Evolutionary conservation across 2,329 filamentous ascomycete species (phyloP).

Genomic region (Xylogone sp.): DNA sequence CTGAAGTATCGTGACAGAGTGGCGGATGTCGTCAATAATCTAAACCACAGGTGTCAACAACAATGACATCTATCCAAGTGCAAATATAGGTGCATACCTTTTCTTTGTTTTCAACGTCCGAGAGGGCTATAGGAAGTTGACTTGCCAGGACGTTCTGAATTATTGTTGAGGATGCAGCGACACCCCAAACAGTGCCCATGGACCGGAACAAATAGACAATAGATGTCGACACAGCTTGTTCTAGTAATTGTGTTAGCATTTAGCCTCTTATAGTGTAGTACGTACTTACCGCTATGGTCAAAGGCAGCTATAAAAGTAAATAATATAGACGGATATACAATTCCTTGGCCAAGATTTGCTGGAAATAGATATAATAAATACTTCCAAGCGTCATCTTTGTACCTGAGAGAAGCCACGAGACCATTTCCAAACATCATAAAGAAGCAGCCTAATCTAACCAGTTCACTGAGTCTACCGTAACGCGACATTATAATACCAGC

Average conservation of each 20-base stretch:
- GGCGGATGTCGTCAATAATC: slow-evolving; percentile 59
- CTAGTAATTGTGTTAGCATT: too few species aligned
- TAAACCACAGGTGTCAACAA: slow-evolving; percentile 27
- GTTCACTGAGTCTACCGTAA: slow-evolving; percentile 46
- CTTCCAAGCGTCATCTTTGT: slow-evolving; percentile 48
- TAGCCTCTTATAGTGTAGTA: too few species aligned
- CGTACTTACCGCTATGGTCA: slow-evolving; percentile 51
- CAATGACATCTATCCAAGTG: slow-evolving; percentile 16
- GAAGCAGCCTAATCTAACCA: slow-evolving; percentile 47
- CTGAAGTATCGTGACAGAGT: slow-evolving; percentile 54
- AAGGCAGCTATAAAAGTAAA: slow-evolving; percentile 62
- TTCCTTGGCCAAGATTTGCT: slow-evolving; percentile 55
- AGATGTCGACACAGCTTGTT: slow-evolving; percentile 59
- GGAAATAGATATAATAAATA: slow-evolving; percentile 56
- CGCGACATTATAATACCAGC: slow-evolving; percentile 57
- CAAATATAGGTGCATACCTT: slow-evolving; percentile 36
- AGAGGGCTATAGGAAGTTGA: slow-evolving; percentile 49
- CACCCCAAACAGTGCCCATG: slow-evolving; percentile 60
- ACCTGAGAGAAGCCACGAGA: slow-evolving; percentile 45
- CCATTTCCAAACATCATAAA: slow-evolving; percentile 51
- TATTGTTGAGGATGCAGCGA: slow-evolving; percentile 58
- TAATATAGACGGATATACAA: slow-evolving; percentile 53
- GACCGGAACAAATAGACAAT: slow-evolving; percentile 62
- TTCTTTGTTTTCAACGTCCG: slow-evolving; percentile 52
- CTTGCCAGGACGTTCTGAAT: slow-evolving; percentile 57